Percentiles rank a stretch among this genome's conserved stretches.
Evolutionary conservation across 1,284 basidiomycete species (phyloP).

Genomic region (Hortiboletus rubellus): DNA sequence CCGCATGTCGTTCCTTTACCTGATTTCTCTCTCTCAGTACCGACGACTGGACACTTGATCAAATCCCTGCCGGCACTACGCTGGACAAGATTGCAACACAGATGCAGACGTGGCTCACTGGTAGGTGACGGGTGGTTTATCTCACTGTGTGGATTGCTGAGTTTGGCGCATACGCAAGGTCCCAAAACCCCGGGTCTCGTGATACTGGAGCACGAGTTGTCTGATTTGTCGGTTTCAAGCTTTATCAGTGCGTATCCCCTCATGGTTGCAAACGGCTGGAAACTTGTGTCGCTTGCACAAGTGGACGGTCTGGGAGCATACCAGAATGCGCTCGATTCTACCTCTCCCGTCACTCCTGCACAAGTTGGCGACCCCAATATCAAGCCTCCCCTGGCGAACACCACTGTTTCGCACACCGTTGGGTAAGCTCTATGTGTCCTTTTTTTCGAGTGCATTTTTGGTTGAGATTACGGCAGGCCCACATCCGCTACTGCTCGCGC

Average conservation of each 20-base stretch:
- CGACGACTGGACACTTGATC: slow-evolving; percentile 61
- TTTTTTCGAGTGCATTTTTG: background rate
- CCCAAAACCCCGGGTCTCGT: slow-evolving; percentile 75
- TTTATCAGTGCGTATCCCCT: slow-evolving; percentile 72
- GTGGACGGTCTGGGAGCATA: slow-evolving; percentile 51
- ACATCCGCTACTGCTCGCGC: background rate
- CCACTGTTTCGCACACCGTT: slow-evolving; percentile 1
- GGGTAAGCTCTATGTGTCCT: slow-evolving; percentile 1
- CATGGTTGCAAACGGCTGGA: slow-evolving; percentile 70
- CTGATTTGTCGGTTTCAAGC: slow-evolving; percentile 56
- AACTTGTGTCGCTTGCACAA: slow-evolving; percentile 53
- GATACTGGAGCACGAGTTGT: slow-evolving; percentile 84
- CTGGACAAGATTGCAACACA: slow-evolving; percentile 43
- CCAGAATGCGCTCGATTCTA: slow-evolving; percentile 48
- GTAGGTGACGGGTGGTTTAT: slow-evolving; percentile 31
- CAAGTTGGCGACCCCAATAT: slow-evolving; percentile 21
- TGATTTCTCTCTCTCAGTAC: slow-evolving; percentile 46
- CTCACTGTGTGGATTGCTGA: slow-evolving; percentile 5
- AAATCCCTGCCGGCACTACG: slow-evolving; percentile 41
- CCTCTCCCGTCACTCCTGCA: slow-evolving; percentile 25
- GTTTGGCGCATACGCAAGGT: slow-evolving; percentile 36
- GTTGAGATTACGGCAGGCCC: slow-evolving; percentile 8
- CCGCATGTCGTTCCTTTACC: background rate
- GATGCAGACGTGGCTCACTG: slow-evolving; percentile 58
- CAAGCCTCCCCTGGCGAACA: slow-evolving; percentile 20